Evolutionary conservation across 495 filamentous ascomycete species (phyloP).

Genomic region (Penicillium parvum): DNA sequence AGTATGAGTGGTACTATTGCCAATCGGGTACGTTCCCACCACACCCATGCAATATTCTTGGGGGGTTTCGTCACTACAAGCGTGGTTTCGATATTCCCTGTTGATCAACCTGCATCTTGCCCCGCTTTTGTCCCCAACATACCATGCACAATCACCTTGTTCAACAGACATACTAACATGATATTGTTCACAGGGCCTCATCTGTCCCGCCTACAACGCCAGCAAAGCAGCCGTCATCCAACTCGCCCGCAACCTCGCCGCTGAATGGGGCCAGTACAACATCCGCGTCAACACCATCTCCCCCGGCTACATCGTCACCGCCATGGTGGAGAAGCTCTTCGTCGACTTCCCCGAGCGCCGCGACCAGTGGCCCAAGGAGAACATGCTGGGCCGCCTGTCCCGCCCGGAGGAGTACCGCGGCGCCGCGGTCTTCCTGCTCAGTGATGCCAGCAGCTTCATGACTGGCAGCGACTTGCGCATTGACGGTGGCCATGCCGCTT

Average conservation of each 20-base stretch:
- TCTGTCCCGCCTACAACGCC: constrained; percentile 82
- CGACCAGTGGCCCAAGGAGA: constrained; percentile 76
- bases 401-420: constrained; percentile 76
- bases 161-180: not conserved
- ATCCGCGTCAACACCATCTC: constrained; percentile 96
- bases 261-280: constrained; percentile 79
- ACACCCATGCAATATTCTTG: constrained; percentile 1
- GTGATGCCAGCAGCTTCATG: constrained; percentile 86
- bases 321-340: constrained; percentile 81
- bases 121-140: not conserved
- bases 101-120: not conserved
- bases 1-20: constrained; percentile 71
- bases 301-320: constrained; percentile 92
- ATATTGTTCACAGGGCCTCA: constrained; percentile 49
- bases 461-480: constrained; percentile 75
- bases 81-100: not conserved
- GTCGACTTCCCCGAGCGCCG: constrained; percentile 68
- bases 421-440: constrained; percentile 78
- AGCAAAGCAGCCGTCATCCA: constrained; percentile 87
- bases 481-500: constrained; percentile 76
- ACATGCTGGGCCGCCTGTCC: constrained; percentile 82
- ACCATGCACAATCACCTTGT: not conserved
- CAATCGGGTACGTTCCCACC: constrained; percentile 49
- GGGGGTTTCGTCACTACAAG: not conserved
- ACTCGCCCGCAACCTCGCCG: constrained; percentile 77